Conservation (phyloP, 31 red algal species). For the Endocladia muricata region DNA sequence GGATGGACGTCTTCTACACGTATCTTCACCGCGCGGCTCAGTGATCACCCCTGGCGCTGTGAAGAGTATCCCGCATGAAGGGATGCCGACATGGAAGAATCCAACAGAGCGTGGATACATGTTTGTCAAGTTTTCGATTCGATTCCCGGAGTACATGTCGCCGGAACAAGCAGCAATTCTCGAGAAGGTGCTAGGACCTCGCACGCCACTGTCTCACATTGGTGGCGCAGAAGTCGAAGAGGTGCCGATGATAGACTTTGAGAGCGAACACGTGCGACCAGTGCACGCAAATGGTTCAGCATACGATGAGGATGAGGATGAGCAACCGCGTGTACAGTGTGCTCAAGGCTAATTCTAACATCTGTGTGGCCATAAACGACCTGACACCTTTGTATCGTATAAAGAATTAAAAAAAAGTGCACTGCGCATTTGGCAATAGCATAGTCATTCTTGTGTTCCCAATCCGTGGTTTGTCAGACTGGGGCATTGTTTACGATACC, state of each 20-base stretch:
- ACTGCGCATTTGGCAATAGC: background rate
- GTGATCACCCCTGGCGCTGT: constrained; percentile 80
- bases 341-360: constrained; percentile 38
- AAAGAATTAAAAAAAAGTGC: background rate
- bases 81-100: constrained; percentile 93
- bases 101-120: constrained; percentile 81
- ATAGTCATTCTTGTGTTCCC: background rate
- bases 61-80: constrained; percentile 92
- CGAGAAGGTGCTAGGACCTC: constrained; percentile 80
- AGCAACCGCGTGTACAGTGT: constrained; percentile 54
- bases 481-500: too few species aligned
- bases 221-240: constrained; percentile 56
- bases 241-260: constrained; percentile 54
- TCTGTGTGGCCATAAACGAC: background rate
- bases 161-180: constrained; percentile 45
- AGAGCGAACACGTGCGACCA: constrained; percentile 45
- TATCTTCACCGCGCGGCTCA: constrained; percentile 47
- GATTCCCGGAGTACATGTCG: constrained; percentile 66
- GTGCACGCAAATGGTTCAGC: constrained; percentile 44
- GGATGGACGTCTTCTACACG: constrained; percentile 80
- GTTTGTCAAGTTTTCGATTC: constrained; percentile 91
- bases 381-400: constrained; percentile 20
- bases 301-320: constrained; percentile 70
- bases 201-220: constrained; percentile 19
- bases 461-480: too few species aligned